phyloP scores from a whole-genome alignment of 306 rosid genomes.

The Leucaena leucocephala region DNA sequence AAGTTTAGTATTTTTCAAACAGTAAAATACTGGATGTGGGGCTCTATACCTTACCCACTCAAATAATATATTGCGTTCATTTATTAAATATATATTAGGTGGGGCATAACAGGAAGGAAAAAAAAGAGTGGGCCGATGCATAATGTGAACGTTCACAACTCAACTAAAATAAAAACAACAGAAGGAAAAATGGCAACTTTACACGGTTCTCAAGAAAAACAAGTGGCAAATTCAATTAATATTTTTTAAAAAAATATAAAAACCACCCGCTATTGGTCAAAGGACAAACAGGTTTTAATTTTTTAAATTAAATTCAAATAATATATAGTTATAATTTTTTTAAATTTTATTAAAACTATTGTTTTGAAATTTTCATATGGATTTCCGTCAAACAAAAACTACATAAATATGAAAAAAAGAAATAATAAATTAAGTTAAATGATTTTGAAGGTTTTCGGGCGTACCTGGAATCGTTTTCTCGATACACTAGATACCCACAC shows the following conservation, averaged over 20 bases:
- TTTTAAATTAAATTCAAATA: too few species aligned
- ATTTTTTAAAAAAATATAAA: not conserved
- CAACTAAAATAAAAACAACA: not conserved
- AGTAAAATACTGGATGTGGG: slow-evolving; percentile 56
- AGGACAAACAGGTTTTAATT: too few species aligned
- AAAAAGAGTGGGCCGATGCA: not conserved
- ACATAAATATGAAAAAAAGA: not conserved
- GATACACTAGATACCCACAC: too few species aligned
- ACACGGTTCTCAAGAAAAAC: not conserved
- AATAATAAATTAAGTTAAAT: not conserved
- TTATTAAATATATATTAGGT: not conserved
- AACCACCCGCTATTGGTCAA: too few species aligned
- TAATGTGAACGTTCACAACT: not conserved
- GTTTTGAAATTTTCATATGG: not conserved
- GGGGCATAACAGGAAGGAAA: not conserved
- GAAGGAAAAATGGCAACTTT: not conserved
- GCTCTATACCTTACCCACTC: slow-evolving; percentile 58
- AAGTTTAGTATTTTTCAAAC: too few species aligned
- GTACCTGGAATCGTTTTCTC: too few species aligned
- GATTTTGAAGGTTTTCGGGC: too few species aligned
- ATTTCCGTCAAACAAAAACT: not conserved
- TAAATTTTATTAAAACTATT: too few species aligned
- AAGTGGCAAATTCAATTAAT: not conserved
- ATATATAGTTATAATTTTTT: too few species aligned
- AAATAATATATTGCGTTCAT: not conserved